Percentiles rank a stretch among this genome's conserved stretches.
These are phyloP conservation scores for Ricinus communis DNA, from an alignment of 345 rosid species.

Conservation along the genomic window DNA sequence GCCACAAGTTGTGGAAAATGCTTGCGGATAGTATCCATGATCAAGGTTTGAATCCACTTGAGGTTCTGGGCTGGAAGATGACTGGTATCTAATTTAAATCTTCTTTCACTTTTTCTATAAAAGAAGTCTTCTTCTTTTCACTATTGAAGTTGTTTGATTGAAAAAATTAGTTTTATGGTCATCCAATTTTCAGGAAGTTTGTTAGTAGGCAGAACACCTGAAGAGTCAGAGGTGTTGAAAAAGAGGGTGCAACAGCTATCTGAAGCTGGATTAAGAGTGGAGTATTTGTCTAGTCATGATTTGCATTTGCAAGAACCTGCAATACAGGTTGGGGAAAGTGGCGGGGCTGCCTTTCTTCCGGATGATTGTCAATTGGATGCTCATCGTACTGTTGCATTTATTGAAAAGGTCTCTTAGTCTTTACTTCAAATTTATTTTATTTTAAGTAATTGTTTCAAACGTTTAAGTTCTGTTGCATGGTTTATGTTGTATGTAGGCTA, in stretches of 20 bases:
- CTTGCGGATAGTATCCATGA: conserved; percentile 50
- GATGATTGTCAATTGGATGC: conserved; percentile 92
- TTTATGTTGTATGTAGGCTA: conserved; percentile 42
- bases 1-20: conserved; percentile 65
- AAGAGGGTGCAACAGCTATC: conserved; percentile 54
- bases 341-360: conserved; percentile 76
- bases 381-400: conserved; percentile 56
- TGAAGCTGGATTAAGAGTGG: conserved; percentile 69
- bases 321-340: conserved; percentile 46
- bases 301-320: conserved; percentile 61
- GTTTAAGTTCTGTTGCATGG: too few species aligned
- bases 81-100: conserved; percentile 45
- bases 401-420: conserved; percentile 64
- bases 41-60: conserved; percentile 62
- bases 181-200: conserved; percentile 61
- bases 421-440: background rate
- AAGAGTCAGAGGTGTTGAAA: conserved; percentile 53
- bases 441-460: background rate
- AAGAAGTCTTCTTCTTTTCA: too few species aligned
- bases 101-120: background rate
- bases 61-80: conserved; percentile 75
- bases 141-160: too few species aligned
- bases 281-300: conserved; percentile 60
- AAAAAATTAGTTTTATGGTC: too few species aligned
- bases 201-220: conserved; percentile 59